phyloP scores from a whole-genome alignment of 2,329 filamentous ascomycete genomes.

The Stachybotrys elegans region DNA sequence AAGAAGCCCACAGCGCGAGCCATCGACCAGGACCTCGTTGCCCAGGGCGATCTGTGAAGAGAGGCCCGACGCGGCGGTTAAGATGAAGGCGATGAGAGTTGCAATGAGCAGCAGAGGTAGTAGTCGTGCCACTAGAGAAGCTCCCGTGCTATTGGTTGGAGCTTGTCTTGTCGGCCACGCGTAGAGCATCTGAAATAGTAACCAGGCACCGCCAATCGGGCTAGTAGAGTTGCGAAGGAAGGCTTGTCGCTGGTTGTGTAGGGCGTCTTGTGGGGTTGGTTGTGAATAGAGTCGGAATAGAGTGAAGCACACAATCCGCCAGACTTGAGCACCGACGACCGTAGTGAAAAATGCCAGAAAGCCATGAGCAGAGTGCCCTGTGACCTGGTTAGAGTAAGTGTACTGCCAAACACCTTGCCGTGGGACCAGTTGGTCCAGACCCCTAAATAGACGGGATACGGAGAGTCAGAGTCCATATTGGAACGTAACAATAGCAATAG shows the following conservation, averaged over 20 bases:
- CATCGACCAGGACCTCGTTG: neutral
- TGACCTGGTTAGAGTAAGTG: neutral
- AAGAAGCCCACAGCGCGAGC: neutral
- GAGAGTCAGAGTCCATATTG: no score
- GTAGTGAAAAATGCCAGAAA: slow-evolving; percentile 13
- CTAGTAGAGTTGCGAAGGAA: neutral
- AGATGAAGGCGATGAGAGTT: neutral
- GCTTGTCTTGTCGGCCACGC: neutral
- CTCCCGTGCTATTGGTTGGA: neutral
- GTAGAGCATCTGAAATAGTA: neutral
- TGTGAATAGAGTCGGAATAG: neutral
- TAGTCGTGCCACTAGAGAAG: neutral
- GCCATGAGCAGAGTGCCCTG: slow-evolving; percentile 3
- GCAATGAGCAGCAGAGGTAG: neutral
- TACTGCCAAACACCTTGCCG: neutral
- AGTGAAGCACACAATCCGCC: neutral
- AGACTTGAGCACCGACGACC: neutral
- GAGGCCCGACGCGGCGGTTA: neutral
- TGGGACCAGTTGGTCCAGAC: neutral
- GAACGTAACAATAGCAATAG: no score
- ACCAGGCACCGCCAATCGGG: neutral
- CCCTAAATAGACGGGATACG: neutral
- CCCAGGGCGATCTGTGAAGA: neutral
- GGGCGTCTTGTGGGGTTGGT: neutral
- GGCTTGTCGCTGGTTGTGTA: neutral